Conservation (phyloP, 805 yeast genomes). For the Teunomyces lycoperdinae region DNA sequence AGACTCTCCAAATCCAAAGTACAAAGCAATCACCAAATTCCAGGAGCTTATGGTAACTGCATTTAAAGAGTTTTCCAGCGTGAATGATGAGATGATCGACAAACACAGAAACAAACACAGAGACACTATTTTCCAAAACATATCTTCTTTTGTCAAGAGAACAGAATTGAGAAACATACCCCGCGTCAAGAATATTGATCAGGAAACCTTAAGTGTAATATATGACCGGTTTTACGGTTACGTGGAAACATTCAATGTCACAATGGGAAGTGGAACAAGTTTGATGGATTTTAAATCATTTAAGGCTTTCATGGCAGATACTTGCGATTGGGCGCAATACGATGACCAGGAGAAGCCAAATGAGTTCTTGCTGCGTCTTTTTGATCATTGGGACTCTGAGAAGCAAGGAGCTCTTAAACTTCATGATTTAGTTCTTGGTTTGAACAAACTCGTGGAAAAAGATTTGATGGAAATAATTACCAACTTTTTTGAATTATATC, state of each 20-base stretch:
- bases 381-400: slow-evolving; percentile 66
- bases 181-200: slow-evolving; percentile 58
- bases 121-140: slow-evolving; percentile 76
- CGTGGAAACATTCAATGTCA: slow-evolving; percentile 60
- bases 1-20: slow-evolving; percentile 58
- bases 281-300: slow-evolving; percentile 75
- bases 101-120: slow-evolving; percentile 70
- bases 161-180: slow-evolving; percentile 88
- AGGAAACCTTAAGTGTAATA: slow-evolving; percentile 60
- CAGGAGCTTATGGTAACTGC: slow-evolving; percentile 90
- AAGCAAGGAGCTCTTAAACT: slow-evolving; percentile 56
- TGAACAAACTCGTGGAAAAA: slow-evolving; percentile 63
- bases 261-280: slow-evolving; percentile 49
- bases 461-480: slow-evolving; percentile 80
- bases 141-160: slow-evolving; percentile 86
- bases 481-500: slow-evolving; percentile 76
- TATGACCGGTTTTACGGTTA: slow-evolving; percentile 84
- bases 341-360: slow-evolving; percentile 23
- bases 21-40: slow-evolving; percentile 71
- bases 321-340: slow-evolving; percentile 68
- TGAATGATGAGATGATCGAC: slow-evolving; percentile 71
- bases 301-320: slow-evolving; percentile 67
- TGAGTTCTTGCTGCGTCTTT: slow-evolving; percentile 58
- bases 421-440: slow-evolving; percentile 68
- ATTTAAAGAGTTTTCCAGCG: slow-evolving; percentile 80